Evolutionary conservation across 331 rosid species (phyloP).

Genomic region (Malus hybrid): DNA sequence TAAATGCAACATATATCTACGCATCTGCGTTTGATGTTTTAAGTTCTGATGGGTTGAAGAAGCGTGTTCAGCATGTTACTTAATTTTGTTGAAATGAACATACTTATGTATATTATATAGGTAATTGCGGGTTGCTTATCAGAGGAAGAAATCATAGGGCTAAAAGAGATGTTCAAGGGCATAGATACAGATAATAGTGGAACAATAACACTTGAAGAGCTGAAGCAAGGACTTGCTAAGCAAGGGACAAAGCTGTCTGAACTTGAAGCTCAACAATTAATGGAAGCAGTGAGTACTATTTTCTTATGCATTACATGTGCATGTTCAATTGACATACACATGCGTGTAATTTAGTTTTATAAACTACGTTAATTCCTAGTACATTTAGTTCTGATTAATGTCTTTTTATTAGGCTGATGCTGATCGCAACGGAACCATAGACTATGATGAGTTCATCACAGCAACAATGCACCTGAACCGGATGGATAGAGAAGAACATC

Average conservation of each 20-base stretch:
- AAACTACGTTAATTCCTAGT: neutral
- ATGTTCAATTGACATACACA: too few species aligned
- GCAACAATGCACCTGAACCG: constrained; percentile 98
- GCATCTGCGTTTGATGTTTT: neutral
- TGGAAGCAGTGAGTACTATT: constrained; percentile 77
- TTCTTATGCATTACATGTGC: too few species aligned
- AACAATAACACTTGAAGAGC: constrained; percentile 91
- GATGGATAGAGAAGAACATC: constrained; percentile 90
- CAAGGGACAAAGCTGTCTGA: constrained; percentile 88
- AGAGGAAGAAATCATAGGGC: constrained; percentile 95
- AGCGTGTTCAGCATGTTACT: neutral
- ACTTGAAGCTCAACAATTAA: constrained; percentile 68
- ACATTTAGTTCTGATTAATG: neutral
- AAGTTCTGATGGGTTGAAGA: neutral
- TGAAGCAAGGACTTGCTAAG: constrained; percentile 87
- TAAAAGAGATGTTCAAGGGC: constrained; percentile 82
- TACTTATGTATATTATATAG: constrained; percentile 11
- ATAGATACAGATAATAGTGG: constrained; percentile 95
- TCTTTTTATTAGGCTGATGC: constrained; percentile 60
- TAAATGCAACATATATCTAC: neutral
- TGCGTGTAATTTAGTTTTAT: too few species aligned
- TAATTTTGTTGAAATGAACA: neutral
- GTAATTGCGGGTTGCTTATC: constrained; percentile 92
- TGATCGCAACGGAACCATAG: constrained; percentile 92
- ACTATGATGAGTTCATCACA: constrained; percentile 91